Evolutionary conservation across 1,139 yeast genomes (phyloP).

Genomic region (Saccharomyces hybrid): DNA sequence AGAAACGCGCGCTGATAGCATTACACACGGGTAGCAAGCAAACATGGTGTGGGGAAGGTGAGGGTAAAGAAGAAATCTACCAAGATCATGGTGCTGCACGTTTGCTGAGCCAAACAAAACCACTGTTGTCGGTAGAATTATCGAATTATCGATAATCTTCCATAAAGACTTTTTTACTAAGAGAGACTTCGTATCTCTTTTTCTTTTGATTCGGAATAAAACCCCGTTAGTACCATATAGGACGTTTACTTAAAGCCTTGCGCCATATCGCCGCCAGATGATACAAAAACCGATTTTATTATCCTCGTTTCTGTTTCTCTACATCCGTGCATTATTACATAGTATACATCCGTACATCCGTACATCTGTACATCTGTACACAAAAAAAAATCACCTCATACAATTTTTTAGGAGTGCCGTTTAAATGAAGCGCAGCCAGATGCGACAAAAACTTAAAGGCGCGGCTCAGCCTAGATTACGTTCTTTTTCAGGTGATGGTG

Average conservation of each 20-base stretch:
- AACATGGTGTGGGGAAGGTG: neutral
- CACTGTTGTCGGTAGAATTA: neutral
- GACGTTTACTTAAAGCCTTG: neutral
- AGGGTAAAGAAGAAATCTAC: neutral
- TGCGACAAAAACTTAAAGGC: neutral
- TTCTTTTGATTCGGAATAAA: neutral
- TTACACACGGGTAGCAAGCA: neutral
- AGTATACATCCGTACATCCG: neutral
- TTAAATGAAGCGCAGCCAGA: neutral
- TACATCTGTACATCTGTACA: neutral
- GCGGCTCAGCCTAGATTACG: neutral
- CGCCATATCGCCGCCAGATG: neutral
- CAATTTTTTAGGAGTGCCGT: no score
- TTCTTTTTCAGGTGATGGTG: neutral
- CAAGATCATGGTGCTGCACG: neutral
- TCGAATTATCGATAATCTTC: neutral
- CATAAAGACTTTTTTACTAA: neutral
- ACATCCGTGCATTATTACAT: no score
- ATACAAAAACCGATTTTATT: neutral
- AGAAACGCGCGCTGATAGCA: neutral
- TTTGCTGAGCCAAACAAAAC: neutral
- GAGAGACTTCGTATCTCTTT: neutral
- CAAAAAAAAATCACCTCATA: no score
- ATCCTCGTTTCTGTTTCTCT: neutral
- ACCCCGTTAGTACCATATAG: neutral